phyloP scores from a whole-genome alignment of 31 red algal species.

The Bonnemaisonia californica region DNA sequence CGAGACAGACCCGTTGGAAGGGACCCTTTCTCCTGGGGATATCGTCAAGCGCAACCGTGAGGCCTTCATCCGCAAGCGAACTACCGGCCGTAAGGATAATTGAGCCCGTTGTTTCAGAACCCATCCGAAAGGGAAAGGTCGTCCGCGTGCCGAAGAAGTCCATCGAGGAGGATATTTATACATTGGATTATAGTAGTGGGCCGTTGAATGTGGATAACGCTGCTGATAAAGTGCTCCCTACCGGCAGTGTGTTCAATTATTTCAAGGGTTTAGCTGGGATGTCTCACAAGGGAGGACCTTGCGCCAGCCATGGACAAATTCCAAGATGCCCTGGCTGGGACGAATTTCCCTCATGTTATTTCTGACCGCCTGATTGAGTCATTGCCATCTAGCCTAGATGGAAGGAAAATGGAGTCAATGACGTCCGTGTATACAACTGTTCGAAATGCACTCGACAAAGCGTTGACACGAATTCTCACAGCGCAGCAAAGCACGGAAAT shows the following conservation, averaged over 20 bases:
- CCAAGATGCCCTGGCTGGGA: conserved; percentile 67
- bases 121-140: conserved; percentile 32
- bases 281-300: conserved; percentile 68
- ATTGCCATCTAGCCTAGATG: conserved; percentile 69
- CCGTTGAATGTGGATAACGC: not conserved
- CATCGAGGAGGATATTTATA: conserved; percentile 28
- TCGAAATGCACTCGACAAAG: conserved; percentile 75
- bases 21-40: conserved; percentile 11
- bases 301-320: conserved; percentile 77
- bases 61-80: conserved; percentile 26
- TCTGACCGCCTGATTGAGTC: conserved; percentile 88
- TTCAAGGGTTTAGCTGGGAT: conserved; percentile 73
- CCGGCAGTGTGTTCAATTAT: conserved; percentile 64
- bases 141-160: conserved; percentile 51
- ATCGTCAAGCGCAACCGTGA: conserved; percentile 32
- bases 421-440: conserved; percentile 64
- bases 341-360: conserved; percentile 91
- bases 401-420: conserved; percentile 64
- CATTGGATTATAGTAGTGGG: conserved; percentile 58
- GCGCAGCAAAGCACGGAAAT: conserved; percentile 74
- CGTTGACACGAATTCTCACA: conserved; percentile 81
- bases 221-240: not conserved
- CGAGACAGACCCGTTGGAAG: not conserved
- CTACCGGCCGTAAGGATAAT: not conserved
- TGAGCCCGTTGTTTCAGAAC: not conserved